These are phyloP conservation scores for Astrothelium macrocarpum DNA, from an alignment of 495 filamentous ascomycete genomes.

Conservation along the genomic window DNA sequence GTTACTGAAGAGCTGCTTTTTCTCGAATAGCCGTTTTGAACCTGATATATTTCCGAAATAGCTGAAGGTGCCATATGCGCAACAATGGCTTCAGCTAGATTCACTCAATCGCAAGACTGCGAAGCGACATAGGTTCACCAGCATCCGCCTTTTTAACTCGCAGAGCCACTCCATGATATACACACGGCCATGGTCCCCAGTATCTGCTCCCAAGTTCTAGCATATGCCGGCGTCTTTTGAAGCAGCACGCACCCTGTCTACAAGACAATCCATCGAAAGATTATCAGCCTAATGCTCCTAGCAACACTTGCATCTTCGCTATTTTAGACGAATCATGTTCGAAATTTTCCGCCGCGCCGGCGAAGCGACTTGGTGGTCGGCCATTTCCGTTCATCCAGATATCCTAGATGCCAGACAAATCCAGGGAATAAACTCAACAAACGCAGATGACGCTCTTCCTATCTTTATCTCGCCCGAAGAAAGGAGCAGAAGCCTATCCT, in stretches of 20 bases:
- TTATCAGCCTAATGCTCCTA: neutral
- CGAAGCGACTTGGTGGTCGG: neutral
- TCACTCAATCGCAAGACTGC: neutral
- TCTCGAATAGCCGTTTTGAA: conserved; percentile 22
- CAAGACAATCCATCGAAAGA: neutral
- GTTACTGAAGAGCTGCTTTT: conserved; percentile 20
- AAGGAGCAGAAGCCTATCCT: neutral
- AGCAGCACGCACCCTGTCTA: neutral
- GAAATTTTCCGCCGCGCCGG: neutral
- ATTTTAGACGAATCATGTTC: neutral
- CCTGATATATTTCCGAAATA: conserved; percentile 25
- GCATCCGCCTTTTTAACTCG: neutral
- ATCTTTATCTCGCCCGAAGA: neutral
- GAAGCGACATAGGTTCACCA: neutral
- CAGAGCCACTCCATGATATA: conserved; percentile 5
- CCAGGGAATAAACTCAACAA: neutral
- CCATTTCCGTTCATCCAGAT: conserved; percentile 2
- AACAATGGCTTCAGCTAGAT: neutral
- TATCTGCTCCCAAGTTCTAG: neutral
- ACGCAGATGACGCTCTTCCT: neutral
- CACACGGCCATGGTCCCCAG: neutral
- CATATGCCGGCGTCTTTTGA: neutral
- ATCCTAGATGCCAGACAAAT: neutral
- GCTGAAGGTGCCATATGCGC: conserved; percentile 28
- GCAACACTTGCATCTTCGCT: neutral